Percentiles rank a stretch among this genome's conserved stretches.
Evolutionary conservation across 805 yeast genomes (phyloP).

Genomic region (Cyberlindnera mrakii): DNA sequence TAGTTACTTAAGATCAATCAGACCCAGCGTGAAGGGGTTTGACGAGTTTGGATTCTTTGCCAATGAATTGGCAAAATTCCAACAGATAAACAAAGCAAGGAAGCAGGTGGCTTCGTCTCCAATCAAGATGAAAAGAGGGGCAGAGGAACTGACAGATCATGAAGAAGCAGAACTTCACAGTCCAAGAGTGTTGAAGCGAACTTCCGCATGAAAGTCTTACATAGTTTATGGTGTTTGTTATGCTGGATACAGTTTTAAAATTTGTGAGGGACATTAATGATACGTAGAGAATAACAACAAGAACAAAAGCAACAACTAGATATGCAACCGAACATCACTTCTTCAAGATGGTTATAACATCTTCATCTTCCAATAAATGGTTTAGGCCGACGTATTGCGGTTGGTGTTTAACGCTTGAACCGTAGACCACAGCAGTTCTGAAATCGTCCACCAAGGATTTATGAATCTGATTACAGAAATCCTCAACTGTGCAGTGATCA

Average conservation of each 20-base stretch:
- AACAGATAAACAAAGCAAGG: conserved; percentile 14
- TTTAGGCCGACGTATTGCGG: conserved; percentile 91
- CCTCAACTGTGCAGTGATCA: conserved; percentile 82
- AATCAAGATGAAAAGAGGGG: conserved; percentile 20
- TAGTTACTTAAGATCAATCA: conserved; percentile 20
- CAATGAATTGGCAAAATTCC: conserved; percentile 19
- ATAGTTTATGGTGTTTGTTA: neutral
- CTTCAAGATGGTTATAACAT: conserved; percentile 91
- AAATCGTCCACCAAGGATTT: conserved; percentile 91
- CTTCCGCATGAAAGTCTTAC: conserved; percentile 2
- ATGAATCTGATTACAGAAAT: conserved; percentile 95
- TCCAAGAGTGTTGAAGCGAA: conserved; percentile 22
- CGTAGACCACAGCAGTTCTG: conserved; percentile 88
- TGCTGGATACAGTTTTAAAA: neutral
- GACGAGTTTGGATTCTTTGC: conserved; percentile 20
- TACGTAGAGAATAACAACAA: neutral
- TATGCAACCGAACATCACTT: conserved; percentile 27
- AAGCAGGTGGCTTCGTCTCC: conserved; percentile 11
- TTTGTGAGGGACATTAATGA: neutral
- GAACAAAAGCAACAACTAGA: neutral
- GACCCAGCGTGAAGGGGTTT: conserved; percentile 21
- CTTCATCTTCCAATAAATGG: conserved; percentile 88
- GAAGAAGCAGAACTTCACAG: conserved; percentile 20
- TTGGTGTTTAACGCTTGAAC: conserved; percentile 93
- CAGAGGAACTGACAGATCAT: conserved; percentile 18